These are phyloP conservation scores for Breviolum minutum DNA, from an alignment of 73 alveolate species.

Conservation along the genomic window DNA sequence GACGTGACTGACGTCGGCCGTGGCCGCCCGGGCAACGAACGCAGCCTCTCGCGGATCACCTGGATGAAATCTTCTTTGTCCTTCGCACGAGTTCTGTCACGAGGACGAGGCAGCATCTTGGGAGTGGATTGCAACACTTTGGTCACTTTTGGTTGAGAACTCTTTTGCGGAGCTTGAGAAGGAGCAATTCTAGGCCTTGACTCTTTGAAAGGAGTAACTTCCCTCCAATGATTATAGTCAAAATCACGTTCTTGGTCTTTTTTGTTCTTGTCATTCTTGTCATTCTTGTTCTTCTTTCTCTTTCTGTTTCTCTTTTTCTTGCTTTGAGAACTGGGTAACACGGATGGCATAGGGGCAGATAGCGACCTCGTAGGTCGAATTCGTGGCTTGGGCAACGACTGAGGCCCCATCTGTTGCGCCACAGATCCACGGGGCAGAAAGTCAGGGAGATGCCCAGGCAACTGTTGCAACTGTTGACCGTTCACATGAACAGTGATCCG, in stretches of 20 bases:
- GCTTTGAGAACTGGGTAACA: not conserved
- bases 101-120: not conserved
- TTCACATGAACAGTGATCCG: not conserved
- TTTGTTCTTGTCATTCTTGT: not conserved
- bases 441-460: not conserved
- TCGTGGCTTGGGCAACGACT: not conserved
- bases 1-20: not conserved
- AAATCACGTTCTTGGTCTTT: not conserved
- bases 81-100: not conserved
- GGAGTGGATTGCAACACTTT: slow-evolving; percentile 23
- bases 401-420: not conserved
- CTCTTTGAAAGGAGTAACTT: not conserved
- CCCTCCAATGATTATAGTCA: not conserved
- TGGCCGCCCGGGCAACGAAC: not conserved
- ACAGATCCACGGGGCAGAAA: not conserved
- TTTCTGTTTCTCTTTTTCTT: not conserved
- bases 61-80: not conserved
- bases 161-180: not conserved
- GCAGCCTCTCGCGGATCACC: not conserved
- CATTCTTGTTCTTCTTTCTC: not conserved
- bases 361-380: not conserved
- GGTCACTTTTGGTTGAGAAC: not conserved
- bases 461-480: not conserved
- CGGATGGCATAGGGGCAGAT: not conserved
- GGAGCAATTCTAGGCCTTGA: not conserved